Evolutionary conservation across 306 rosid genomes (phyloP).

Genomic region (Carpinus fangiana): DNA sequence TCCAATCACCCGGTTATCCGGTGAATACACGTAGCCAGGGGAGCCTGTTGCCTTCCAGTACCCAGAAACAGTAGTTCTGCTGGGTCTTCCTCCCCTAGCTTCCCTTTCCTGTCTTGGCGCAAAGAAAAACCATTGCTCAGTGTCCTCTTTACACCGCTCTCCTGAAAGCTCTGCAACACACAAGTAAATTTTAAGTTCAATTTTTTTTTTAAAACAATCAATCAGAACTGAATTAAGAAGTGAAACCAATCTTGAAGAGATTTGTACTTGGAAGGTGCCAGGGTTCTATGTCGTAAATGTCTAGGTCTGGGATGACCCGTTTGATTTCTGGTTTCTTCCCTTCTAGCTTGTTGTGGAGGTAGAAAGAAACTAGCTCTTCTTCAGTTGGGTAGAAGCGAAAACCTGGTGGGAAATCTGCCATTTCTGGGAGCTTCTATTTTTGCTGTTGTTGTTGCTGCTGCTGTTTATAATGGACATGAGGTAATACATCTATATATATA

Average conservation of each 20-base stretch:
- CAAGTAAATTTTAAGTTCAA: not conserved
- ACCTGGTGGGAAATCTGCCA: constrained; percentile 50
- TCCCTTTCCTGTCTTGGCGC: constrained; percentile 71
- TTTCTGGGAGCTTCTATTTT: not conserved
- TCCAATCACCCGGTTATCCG: constrained; percentile 58
- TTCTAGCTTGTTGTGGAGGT: constrained; percentile 58
- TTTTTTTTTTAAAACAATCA: not conserved
- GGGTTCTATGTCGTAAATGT: constrained; percentile 65
- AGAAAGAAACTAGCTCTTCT: constrained; percentile 76
- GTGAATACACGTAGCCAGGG: constrained; percentile 75
- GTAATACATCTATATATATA: not conserved
- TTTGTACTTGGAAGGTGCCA: constrained; percentile 69
- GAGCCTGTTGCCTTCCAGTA: constrained; percentile 97
- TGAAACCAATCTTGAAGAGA: not conserved
- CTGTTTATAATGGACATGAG: not conserved
- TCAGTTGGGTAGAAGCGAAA: constrained; percentile 86
- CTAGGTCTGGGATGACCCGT: constrained; percentile 59
- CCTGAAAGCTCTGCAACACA: constrained; percentile 59
- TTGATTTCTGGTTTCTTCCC: constrained; percentile 35
- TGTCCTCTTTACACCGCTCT: constrained; percentile 64
- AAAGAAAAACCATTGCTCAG: constrained; percentile 94
- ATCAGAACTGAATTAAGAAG: not conserved
- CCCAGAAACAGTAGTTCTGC: constrained; percentile 68
- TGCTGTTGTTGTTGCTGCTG: not conserved
- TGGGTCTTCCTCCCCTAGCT: constrained; percentile 79